Evolutionary conservation across 2,329 filamentous ascomycete genomes (phyloP).

Genomic region (Pestalotiopsis fici): DNA sequence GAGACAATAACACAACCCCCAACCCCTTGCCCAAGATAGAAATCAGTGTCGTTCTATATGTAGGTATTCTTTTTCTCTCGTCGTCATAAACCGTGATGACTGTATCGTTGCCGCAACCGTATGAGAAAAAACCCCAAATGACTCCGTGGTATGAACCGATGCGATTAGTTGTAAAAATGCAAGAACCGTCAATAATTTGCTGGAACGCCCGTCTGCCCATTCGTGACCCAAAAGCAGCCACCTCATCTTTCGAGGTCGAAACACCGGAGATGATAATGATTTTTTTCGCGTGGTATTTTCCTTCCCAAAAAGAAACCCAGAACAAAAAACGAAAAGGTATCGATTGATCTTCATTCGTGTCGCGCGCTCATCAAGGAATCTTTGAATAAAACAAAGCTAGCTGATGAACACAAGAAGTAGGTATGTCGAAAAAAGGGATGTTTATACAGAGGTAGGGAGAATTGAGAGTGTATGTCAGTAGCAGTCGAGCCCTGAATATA

Average conservation of each 20-base stretch:
- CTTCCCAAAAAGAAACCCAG: slow-evolving; percentile 27
- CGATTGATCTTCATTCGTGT: slow-evolving; percentile 41
- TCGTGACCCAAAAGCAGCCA: slow-evolving; percentile 40
- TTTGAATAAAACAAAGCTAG: slow-evolving; percentile 19
- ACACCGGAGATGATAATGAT: slow-evolving; percentile 25
- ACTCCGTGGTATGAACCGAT: slow-evolving; percentile 51
- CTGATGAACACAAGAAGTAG: slow-evolving; percentile 30
- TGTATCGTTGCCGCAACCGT: slow-evolving; percentile 44
- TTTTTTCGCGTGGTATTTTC: slow-evolving; percentile 21
- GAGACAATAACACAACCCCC: slow-evolving; percentile 37
- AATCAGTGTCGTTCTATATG: slow-evolving; percentile 51
- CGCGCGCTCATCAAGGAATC: slow-evolving; percentile 36
- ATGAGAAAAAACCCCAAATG: slow-evolving; percentile 33
- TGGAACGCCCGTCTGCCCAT: slow-evolving; percentile 37
- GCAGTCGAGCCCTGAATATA: slow-evolving; percentile 27
- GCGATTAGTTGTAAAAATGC: slow-evolving; percentile 48
- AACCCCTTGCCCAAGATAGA: slow-evolving; percentile 31
- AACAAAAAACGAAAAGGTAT: slow-evolving; percentile 44
- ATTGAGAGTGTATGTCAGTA: slow-evolving; percentile 21
- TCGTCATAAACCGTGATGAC: slow-evolving; percentile 53
- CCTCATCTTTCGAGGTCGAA: slow-evolving; percentile 39
- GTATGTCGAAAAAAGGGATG: slow-evolving; percentile 48
- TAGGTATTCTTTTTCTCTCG: slow-evolving; percentile 48
- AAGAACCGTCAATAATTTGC: slow-evolving; percentile 37
- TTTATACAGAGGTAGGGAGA: slow-evolving; percentile 44